Evolutionary conservation across 228 moss, liverwort and hornwort species (phyloP).

Genomic region (Sphagnum fallax): DNA sequence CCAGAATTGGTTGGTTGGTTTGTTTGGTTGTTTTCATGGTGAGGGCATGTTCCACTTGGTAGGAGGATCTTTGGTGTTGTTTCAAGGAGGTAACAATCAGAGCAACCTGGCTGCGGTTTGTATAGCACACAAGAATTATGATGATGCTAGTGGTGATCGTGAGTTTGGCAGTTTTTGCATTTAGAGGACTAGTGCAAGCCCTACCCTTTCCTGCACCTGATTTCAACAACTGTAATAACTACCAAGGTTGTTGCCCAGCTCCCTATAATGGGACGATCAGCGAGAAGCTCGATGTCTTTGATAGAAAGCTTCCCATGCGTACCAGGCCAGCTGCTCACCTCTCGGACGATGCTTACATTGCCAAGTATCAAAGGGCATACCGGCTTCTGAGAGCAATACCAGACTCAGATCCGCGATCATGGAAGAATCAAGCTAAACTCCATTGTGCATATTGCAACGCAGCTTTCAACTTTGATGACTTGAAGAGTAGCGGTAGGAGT

Average conservation of each 20-base stretch:
- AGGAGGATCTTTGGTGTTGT: too few relatives aligned
- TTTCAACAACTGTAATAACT: conserved; percentile 27
- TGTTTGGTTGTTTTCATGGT: too few relatives aligned
- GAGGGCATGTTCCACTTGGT: too few relatives aligned
- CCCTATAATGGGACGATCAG: conserved; percentile 13
- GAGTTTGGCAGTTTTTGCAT: too few relatives aligned
- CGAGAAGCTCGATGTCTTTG: not conserved
- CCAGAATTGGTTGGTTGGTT: too few relatives aligned
- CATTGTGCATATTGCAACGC: conserved; percentile 47
- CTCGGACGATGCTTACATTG: conserved; percentile 29
- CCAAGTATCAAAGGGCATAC: conserved; percentile 29
- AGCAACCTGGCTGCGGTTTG: too few relatives aligned
- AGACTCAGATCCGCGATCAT: conserved; percentile 30
- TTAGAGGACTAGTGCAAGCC: not conserved
- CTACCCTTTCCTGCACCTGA: conserved; percentile 17
- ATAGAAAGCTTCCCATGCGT: conserved; percentile 9
- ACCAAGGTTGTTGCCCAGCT: conserved; percentile 36
- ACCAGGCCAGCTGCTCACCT: conserved; percentile 29
- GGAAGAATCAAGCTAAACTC: conserved; percentile 19
- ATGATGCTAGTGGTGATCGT: too few relatives aligned
- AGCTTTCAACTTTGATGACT: conserved; percentile 17
- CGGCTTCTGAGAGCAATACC: conserved; percentile 35
- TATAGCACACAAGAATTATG: too few relatives aligned
- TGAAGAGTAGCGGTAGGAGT: not conserved
- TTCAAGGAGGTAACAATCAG: too few relatives aligned